Conservation (phyloP, 129 eudicot species). For the Solidago caesia region DNA sequence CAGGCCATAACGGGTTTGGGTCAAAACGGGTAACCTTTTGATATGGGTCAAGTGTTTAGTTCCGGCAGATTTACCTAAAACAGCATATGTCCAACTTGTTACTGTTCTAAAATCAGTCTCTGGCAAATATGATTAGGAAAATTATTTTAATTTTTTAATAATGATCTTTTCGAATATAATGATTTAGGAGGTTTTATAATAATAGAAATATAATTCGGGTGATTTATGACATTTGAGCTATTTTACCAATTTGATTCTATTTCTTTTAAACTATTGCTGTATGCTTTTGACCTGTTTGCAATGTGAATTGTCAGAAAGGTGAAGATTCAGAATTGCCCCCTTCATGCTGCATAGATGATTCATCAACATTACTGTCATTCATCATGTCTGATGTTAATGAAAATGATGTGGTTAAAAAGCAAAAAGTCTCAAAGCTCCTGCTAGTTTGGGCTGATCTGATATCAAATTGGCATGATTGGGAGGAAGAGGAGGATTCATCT, state of each 20-base stretch:
- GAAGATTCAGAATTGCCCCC: conserved; percentile 32
- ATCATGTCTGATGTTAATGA: conserved; percentile 43
- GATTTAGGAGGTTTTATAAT: too few relatives aligned
- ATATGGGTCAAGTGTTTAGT: neutral
- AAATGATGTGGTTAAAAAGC: conserved; percentile 35
- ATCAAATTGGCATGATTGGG: conserved; percentile 67
- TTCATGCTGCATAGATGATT: conserved; percentile 58
- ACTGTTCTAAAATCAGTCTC: neutral
- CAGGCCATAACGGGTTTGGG: neutral
- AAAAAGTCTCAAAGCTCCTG: conserved; percentile 46
- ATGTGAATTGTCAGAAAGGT: conserved; percentile 39
- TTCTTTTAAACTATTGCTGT: too few relatives aligned
- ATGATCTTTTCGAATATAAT: too few relatives aligned
- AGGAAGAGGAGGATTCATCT: conserved; percentile 67
- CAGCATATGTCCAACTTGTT: neutral
- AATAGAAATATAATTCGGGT: too few relatives aligned
- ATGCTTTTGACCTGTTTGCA: conserved; percentile 23
- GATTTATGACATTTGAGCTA: too few relatives aligned
- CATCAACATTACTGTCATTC: conserved; percentile 64
- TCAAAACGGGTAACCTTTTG: neutral
- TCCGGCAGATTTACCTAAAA: neutral
- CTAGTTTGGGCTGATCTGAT: conserved; percentile 58
- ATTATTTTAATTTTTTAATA: too few relatives aligned
- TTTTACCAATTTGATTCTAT: too few relatives aligned
- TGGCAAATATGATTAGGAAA: neutral